Evolutionary conservation across 2,329 filamentous ascomycete species (phyloP).

Genomic region (Aspergillus quadrilineatus): DNA sequence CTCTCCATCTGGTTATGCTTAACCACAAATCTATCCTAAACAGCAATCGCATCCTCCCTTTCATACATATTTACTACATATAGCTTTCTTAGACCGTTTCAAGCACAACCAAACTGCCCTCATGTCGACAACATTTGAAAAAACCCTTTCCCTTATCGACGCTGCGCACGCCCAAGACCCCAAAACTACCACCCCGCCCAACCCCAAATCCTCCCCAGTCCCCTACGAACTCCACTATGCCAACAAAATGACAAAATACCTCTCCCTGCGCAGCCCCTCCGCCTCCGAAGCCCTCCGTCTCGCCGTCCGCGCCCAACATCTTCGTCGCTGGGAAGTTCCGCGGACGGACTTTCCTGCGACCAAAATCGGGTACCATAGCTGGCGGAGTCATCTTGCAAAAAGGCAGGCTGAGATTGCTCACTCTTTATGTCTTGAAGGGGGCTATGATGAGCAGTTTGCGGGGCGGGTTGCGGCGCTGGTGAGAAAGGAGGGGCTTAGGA

Average conservation of each 20-base stretch:
- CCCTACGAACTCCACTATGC: slow-evolving; percentile 85
- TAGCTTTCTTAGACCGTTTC: background rate
- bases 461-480: slow-evolving; percentile 69
- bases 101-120: slow-evolving; percentile 2
- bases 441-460: slow-evolving; percentile 55
- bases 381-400: slow-evolving; percentile 73
- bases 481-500: slow-evolving; percentile 70
- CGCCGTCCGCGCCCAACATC: slow-evolving; percentile 81
- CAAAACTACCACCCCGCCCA: slow-evolving; percentile 40
- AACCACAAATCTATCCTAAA: background rate
- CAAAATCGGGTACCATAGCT: slow-evolving; percentile 73
- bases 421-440: slow-evolving; percentile 53
- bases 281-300: slow-evolving; percentile 68
- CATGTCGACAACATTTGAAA: slow-evolving; percentile 33
- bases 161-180: slow-evolving; percentile 69
- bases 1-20: background rate
- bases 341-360: slow-evolving; percentile 72
- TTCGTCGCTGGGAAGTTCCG: slow-evolving; percentile 81
- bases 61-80: background rate
- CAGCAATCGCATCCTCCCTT: background rate
- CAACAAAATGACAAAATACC: slow-evolving; percentile 73
- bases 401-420: slow-evolving; percentile 64
- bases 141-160: slow-evolving; percentile 68
- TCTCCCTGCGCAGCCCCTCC: slow-evolving; percentile 58
- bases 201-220: slow-evolving; percentile 41